Conservation (phyloP, 257 asterid genomes). For the Scutellaria barbata region DNA sequence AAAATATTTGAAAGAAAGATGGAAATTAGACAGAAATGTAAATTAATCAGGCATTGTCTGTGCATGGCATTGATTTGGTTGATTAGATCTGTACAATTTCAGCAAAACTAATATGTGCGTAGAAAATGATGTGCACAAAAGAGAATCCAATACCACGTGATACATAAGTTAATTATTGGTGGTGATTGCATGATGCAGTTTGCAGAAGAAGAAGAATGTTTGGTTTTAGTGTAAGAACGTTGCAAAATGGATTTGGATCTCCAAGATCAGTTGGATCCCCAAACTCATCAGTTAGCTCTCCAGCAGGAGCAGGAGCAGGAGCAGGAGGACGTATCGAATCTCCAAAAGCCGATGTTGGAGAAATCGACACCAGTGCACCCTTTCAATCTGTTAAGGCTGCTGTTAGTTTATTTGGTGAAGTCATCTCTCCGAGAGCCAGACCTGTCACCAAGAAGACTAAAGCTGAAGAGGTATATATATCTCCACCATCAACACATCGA, state of each 20-base stretch:
- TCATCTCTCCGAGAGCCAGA: conserved; percentile 49
- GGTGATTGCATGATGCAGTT: conserved; percentile 34
- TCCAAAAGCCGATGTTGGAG: conserved; percentile 59
- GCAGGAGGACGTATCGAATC: conserved; percentile 17
- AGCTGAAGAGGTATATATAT: conserved; percentile 70
- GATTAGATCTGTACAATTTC: no score
- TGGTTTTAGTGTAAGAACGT: conserved; percentile 55
- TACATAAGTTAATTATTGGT: no score
- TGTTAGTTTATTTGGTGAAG: conserved; percentile 59
- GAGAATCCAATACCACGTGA: no score
- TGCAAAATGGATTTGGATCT: conserved; percentile 59
- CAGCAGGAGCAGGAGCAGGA: background rate
- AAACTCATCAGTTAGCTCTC: conserved; percentile 36
- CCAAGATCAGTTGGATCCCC: conserved; percentile 48
- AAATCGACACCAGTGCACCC: conserved; percentile 84
- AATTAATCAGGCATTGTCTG: no score
- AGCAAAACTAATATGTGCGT: no score
- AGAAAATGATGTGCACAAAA: no score
- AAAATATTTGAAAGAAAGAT: background rate
- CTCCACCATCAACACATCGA: no score
- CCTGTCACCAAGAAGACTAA: conserved; percentile 54
- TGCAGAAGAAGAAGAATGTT: conserved; percentile 49
- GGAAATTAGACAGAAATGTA: background rate
- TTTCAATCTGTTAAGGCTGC: conserved; percentile 87
- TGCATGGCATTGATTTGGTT: no score